A percentile compares a stretch with the other conserved stretches of the same genome.
Evolutionary conservation across 2,329 filamentous ascomycete genomes (phyloP).

Genomic region (Botrytis porri): DNA sequence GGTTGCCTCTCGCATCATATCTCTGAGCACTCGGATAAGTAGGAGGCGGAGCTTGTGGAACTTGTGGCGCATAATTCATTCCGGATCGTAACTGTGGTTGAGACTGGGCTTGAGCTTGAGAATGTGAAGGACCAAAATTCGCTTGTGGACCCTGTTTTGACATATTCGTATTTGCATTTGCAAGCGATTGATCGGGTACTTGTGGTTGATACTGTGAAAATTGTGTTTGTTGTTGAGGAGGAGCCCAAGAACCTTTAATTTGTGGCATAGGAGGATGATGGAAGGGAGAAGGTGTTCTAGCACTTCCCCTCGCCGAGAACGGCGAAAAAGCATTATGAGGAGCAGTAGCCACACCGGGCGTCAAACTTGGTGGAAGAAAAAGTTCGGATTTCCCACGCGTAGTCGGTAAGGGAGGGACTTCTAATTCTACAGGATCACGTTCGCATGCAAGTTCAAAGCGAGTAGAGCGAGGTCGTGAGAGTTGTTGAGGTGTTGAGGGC

Average conservation of each 20-base stretch:
- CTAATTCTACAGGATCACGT: conserved; percentile 9
- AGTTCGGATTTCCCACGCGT: neutral
- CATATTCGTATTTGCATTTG: neutral
- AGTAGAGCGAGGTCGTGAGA: conserved; percentile 8
- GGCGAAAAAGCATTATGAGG: neutral
- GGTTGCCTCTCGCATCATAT: neutral
- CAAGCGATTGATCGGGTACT: neutral
- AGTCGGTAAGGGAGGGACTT: neutral
- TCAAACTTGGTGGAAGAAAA: neutral
- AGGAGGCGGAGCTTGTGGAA: neutral
- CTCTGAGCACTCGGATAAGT: neutral
- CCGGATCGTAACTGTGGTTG: neutral
- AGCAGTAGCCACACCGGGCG: neutral
- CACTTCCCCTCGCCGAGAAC: neutral
- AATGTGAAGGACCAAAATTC: neutral
- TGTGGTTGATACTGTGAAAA: neutral
- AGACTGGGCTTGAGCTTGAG: neutral
- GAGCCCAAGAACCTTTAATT: neutral
- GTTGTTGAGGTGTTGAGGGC: neutral
- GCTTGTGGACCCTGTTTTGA: neutral
- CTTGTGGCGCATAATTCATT: conserved; percentile 4
- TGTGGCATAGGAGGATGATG: neutral
- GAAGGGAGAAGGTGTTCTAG: neutral
- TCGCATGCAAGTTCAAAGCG: neutral
- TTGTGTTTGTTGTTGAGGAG: neutral